Evolutionary conservation across 2,329 filamentous ascomycete species (phyloP).

Genomic region (Sclerotinia minor): DNA sequence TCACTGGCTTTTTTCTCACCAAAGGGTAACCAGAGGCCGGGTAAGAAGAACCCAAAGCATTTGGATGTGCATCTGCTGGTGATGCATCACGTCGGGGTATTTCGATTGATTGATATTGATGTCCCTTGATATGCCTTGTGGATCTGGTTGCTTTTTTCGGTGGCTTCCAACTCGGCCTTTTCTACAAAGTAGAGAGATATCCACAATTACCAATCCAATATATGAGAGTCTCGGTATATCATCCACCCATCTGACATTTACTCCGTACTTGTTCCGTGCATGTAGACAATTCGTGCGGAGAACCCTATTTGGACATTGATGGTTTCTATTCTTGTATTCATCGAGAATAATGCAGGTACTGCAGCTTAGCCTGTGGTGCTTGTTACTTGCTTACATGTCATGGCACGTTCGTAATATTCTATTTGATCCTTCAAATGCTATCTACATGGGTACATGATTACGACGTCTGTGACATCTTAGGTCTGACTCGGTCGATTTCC

Average conservation of each 20-base stretch:
- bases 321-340: conserved; percentile 16
- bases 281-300: conserved; percentile 13
- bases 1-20: conserved; percentile 5
- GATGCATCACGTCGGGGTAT: not conserved
- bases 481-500: not conserved
- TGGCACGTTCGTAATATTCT: conserved; percentile 18
- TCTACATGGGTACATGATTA: not conserved
- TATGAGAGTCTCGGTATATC: not conserved
- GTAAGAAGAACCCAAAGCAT: not conserved
- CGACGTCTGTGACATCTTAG: conserved; percentile 6
- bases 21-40: not conserved
- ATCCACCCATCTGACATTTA: not conserved
- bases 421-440: conserved; percentile 13
- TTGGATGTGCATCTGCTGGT: not conserved
- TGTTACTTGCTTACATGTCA: conserved; percentile 12
- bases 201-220: conserved; percentile 1
- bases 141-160: not conserved
- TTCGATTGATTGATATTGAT: conserved; percentile 12
- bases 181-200: not conserved
- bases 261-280: not conserved
- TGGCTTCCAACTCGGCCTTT: not conserved
- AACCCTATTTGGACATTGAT: not conserved
- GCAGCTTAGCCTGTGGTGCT: conserved; percentile 14
- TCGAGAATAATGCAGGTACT: conserved; percentile 21
- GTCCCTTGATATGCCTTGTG: not conserved